Conservation (phyloP, 2,329 filamentous ascomycete genomes). For the Aspergillus tubingensis region DNA sequence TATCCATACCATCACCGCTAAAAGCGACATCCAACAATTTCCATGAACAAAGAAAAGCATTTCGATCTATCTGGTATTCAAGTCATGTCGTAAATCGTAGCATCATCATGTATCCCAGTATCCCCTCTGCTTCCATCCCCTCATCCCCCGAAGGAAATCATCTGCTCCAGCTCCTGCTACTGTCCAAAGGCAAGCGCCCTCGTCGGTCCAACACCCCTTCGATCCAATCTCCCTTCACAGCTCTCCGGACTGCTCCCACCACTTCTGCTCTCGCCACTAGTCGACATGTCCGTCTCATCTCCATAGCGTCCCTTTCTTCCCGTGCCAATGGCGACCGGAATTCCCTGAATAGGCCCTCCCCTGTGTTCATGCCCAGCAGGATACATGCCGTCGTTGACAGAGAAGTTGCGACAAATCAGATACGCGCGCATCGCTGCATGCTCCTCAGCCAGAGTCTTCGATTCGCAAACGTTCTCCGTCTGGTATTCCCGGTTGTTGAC, state of each 20-base stretch:
- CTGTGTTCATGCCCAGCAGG: slow-evolving; percentile 54
- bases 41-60: slow-evolving; percentile 12
- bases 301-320: slow-evolving; percentile 54
- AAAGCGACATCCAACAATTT: background rate
- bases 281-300: slow-evolving; percentile 49
- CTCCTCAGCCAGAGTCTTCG: slow-evolving; percentile 80
- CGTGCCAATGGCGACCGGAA: slow-evolving; percentile 65
- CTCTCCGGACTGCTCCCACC: slow-evolving; percentile 57
- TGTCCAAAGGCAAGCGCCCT: slow-evolving; percentile 30
- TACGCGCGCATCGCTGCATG: slow-evolving; percentile 95
- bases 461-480: slow-evolving; percentile 82
- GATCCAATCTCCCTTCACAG: slow-evolving; percentile 27
- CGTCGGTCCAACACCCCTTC: slow-evolving; percentile 21
- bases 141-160: background rate
- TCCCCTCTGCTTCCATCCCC: background rate
- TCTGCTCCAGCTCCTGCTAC: background rate
- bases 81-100: slow-evolving; percentile 32
- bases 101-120: slow-evolving; percentile 20
- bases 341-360: slow-evolving; percentile 55
- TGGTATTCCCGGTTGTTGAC: slow-evolving; percentile 97
- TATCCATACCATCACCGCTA: background rate
- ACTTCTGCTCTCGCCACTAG: slow-evolving; percentile 52
- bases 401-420: slow-evolving; percentile 97
- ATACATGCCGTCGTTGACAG: slow-evolving; percentile 91
- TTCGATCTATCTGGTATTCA: slow-evolving; percentile 27